phyloP scores from a whole-genome alignment of 805 yeast genomes.

The Torulaspora delbrueckii region DNA sequence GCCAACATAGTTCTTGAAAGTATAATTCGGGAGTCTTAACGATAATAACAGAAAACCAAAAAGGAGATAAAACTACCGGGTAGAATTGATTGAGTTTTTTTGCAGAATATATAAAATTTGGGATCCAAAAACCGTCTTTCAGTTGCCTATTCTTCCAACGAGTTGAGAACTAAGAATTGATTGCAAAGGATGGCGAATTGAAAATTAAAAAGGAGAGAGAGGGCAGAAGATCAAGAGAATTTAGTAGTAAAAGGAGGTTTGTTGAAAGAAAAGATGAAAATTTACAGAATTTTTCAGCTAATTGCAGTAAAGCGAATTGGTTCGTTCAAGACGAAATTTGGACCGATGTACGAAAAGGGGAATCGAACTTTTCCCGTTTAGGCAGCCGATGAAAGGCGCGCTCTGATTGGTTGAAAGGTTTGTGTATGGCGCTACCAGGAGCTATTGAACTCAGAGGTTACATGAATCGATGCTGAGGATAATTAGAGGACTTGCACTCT shows the following conservation, averaged over 20 bases:
- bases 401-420: not conserved
- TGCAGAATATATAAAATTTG: conserved; percentile 7
- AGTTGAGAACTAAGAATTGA: conserved; percentile 1
- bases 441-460: too few relatives aligned
- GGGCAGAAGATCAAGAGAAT: not conserved
- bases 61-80: not conserved
- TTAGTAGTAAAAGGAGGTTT: not conserved
- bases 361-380: not conserved
- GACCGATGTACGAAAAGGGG: not conserved
- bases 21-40: not conserved
- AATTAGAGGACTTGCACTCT: too few relatives aligned
- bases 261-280: not conserved
- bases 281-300: not conserved
- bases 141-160: not conserved
- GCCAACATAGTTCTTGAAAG: conserved; percentile 58
- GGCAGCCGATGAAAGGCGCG: not conserved
- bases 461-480: too few relatives aligned
- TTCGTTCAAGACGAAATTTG: not conserved
- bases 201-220: not conserved
- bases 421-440: not conserved
- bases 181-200: not conserved
- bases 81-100: conserved; percentile 1
- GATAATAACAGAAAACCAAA: conserved; percentile 2
- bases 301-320: conserved; percentile 8
- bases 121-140: conserved; percentile 2